phyloP scores from a whole-genome alignment of 2,329 filamentous ascomycete genomes.

The Botryotinia narcissicola region DNA sequence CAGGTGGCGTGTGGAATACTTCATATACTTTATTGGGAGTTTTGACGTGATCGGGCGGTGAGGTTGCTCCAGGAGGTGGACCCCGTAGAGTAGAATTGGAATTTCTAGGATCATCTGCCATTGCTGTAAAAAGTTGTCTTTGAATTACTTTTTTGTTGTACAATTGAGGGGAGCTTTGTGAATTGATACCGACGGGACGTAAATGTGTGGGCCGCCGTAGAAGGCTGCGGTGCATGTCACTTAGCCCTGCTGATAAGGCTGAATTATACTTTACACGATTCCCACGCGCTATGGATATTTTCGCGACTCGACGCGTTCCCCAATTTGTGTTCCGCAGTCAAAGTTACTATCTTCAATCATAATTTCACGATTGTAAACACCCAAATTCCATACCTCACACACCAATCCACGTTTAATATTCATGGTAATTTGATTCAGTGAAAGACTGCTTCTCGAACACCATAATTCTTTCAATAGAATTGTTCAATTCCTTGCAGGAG shows the following conservation, averaged over 20 bases:
- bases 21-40: constrained; percentile 42
- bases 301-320: constrained; percentile 16
- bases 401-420: neutral
- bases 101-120: constrained; percentile 41
- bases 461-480: constrained; percentile 36
- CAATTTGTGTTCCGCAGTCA: constrained; percentile 1
- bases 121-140: constrained; percentile 26
- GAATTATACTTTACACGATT: constrained; percentile 13
- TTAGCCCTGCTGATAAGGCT: constrained; percentile 2
- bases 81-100: constrained; percentile 30
- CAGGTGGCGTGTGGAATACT: constrained; percentile 39
- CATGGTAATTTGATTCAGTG: neutral
- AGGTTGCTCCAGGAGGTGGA: constrained; percentile 40
- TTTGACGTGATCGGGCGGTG: constrained; percentile 39
- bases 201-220: constrained; percentile 14
- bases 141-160: neutral
- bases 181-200: constrained; percentile 5
- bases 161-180: constrained; percentile 14
- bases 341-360: constrained; percentile 7
- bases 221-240: neutral
- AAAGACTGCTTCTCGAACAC: neutral
- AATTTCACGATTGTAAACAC: constrained; percentile 14
- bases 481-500: constrained; percentile 23
- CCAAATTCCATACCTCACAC: neutral
- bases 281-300: constrained; percentile 2